Base-by-base conservation (phyloP, 2,329 filamentous ascomycete genomes). In the Dactylellina leptospora region DNA sequence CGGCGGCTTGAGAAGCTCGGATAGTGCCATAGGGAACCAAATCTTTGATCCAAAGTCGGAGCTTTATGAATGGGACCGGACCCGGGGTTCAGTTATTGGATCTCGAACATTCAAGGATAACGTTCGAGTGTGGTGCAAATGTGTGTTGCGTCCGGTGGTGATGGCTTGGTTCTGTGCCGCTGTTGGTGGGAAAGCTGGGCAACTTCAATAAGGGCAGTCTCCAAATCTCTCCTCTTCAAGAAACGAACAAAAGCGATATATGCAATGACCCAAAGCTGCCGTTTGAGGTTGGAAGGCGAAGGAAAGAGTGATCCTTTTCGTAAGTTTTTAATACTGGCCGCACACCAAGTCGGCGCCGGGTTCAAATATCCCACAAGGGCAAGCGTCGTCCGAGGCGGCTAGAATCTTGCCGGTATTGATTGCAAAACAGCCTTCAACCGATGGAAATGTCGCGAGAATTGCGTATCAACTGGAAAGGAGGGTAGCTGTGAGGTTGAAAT, bases 371-470 rank as follows among this genome's bases (percentile, higher is more conserved):
- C 48, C 60, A 60, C 48, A 64, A 72, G 59, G 59, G 47, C 51
- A 64, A 61, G 45, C 58, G 66, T 63, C 27, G 38, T 63, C 33
- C 42, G 44, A 48, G 40, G 59, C 53, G 53, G 58, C 42, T 47
- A 44, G 54, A 56, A 30, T 47, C 68, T 72, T 59, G 59, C 68
- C 61, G 64, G 59, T 40, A 25, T 16, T 64, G 18, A 16, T 16
- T 40, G 36, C 47, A 11, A 42, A 64, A 64, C 48, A 59, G 13
- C 47, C 40, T 59, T 71, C 45, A 62, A 58, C 68, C 33, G 58
- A 51, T 58, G 40, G 23, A 55, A 69, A 72, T 64, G 59, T 72
- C 68, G 68, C 68, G 59, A 72, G 59, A 72, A 72, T 72, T 50
- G 68, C 68, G 59, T 64, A 72, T 72, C 30, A 64, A 68, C 40